Evolutionary conservation across 169 alveolate genomes (phyloP), one percentile per base, ranked within the genome.

Genomic region (Plasmodium reichenowi): DNA sequence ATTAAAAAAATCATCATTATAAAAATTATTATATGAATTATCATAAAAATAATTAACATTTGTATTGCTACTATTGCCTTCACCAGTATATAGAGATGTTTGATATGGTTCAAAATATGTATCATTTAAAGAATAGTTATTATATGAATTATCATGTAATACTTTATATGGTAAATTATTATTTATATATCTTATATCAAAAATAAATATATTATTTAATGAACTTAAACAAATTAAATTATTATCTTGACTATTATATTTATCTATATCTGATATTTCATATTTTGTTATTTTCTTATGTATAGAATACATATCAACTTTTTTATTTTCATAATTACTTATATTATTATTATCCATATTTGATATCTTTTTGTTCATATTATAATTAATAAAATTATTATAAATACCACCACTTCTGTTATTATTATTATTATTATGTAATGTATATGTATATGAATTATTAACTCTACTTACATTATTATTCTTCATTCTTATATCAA

Each of bases 231-330:
- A 76, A 13, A 76, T 76, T 13, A 76, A 56, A 29, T 76, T 76
- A 38, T 76, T 76, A 45, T 76, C 88, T 7, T 76, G 67, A 70
- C 10, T 76, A 22, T 76, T 76, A 56, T 76, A 76, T 26, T 76
- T 76, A 50, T 76, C 88, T 1, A 76, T 76, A 15, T 76, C 88
- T 8, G 88, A 76, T n/a, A 76, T 76, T 76, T 76, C 88, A 47
- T 76, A 76, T 32, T 76, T 76, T n/a, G 88, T 63, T 50, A 76
- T 63, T 63, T 76, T 76, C 38, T 76, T 76, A 32, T 76, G 88
- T 0, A 76, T 60, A 5, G 88, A 76, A 43, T 76, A 24, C 5
- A 76, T 56, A 50, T 76, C 17, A 7, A 76, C 75, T 38, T 75
- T 76, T 26, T 24, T 10, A 20, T 58, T n/a, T 32, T 32, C 45